These are phyloP conservation scores for Escallonia herrerae DNA, from an alignment of 129 eudicot species.

Conservation along the genomic window DNA sequence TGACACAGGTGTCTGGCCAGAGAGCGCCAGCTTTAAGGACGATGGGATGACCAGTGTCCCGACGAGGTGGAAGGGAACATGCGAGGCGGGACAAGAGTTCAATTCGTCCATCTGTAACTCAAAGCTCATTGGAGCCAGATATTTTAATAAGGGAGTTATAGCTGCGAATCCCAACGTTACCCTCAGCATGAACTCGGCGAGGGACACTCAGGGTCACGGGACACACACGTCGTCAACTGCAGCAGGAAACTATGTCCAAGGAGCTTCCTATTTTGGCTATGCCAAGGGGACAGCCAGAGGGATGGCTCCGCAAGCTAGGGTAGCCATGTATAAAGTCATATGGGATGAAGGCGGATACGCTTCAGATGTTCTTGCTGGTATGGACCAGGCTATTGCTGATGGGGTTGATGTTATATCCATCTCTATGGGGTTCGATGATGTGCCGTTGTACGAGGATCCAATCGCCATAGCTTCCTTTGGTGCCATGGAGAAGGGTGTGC, in stretches of 20 bases:
- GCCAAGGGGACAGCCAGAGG: conserved; percentile 50
- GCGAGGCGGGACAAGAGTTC: conserved; percentile 38
- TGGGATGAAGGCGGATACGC: conserved; percentile 35
- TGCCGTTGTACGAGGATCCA: conserved; percentile 28
- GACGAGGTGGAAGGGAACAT: conserved; percentile 42
- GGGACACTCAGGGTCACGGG: conserved; percentile 40
- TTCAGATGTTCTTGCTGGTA: conserved; percentile 46
- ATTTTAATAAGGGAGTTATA: conserved; percentile 29
- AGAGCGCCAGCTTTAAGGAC: conserved; percentile 37
- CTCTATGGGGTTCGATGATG: conserved; percentile 33
- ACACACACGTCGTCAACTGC: conserved; percentile 47
- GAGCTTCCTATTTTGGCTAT: conserved; percentile 42
- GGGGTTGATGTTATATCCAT: conserved; percentile 51
- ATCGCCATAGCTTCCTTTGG: conserved; percentile 41
- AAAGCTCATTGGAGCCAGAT: conserved; percentile 46
- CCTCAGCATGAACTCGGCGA: conserved; percentile 31
- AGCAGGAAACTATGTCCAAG: conserved; percentile 31
- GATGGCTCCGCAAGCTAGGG: conserved; percentile 36
- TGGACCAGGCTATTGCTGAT: conserved; percentile 52
- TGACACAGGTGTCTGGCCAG: conserved; percentile 52
- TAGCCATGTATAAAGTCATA: conserved; percentile 40
- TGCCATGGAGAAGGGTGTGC: conserved; percentile 26
- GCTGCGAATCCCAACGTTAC: conserved; percentile 28
- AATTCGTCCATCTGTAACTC: conserved; percentile 33
- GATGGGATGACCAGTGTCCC: conserved; percentile 34